phyloP scores from a whole-genome alignment of 139 green algal species.

The Asterochloris sp. region DNA sequence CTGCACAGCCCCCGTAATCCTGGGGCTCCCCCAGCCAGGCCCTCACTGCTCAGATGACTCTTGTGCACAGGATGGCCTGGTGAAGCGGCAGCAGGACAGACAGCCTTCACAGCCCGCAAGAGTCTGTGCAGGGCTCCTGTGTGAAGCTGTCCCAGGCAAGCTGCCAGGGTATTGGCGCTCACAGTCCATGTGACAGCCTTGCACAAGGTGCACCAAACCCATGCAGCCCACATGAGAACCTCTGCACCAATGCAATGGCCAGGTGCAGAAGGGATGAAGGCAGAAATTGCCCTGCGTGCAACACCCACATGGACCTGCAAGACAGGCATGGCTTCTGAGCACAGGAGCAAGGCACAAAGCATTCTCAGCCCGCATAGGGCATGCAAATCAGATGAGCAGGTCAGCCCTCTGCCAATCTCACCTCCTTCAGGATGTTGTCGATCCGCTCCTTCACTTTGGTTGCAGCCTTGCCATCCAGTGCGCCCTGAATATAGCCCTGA shows the following conservation, averaged over 20 bases:
- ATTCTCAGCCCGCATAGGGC: not conserved
- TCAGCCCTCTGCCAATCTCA: not conserved
- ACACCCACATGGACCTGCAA: no score
- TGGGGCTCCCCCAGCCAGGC: no score
- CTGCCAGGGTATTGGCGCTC: no score
- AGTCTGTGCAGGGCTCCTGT: no score
- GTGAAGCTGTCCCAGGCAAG: no score
- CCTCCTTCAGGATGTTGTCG: constrained; percentile 40
- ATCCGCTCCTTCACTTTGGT: constrained; percentile 48
- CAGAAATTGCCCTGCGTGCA: not conserved
- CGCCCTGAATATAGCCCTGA: constrained; percentile 61
- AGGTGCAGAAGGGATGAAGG: not conserved
- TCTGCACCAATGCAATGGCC: not conserved
- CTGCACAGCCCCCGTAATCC: no score
- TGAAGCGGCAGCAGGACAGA: no score
- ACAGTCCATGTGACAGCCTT: no score
- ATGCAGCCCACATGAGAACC: not conserved
- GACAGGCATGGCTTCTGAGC: no score
- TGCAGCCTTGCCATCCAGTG: constrained; percentile 46
- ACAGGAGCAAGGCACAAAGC: not conserved
- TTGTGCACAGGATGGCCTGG: no score
- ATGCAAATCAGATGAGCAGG: not conserved
- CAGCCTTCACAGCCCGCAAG: no score
- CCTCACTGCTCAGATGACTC: no score
- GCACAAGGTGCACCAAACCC: not conserved